Conservation (phyloP, 1,284 basidiomycete species). For the Pseudozyma tsukubaensis region DNA sequence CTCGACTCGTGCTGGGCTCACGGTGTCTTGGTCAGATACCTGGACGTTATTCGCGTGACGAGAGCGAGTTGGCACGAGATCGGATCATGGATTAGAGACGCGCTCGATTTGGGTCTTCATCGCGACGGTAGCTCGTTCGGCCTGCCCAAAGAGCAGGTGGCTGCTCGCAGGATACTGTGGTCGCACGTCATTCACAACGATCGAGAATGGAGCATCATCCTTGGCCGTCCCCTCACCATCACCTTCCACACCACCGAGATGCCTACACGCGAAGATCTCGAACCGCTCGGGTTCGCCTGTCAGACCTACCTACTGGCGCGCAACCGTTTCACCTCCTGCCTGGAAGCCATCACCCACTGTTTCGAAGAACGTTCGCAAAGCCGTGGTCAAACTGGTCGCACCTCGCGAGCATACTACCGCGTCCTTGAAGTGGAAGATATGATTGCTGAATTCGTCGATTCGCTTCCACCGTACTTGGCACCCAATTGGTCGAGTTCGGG, state of each 20-base stretch:
- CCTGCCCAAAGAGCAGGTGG: constrained; percentile 48
- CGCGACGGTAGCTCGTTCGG: constrained; percentile 48
- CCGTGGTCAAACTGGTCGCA: constrained; percentile 29
- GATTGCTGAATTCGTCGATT: constrained; percentile 49
- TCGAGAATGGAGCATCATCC: constrained; percentile 51
- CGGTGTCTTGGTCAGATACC: constrained; percentile 41
- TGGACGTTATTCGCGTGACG: constrained; percentile 50
- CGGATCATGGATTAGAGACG: constrained; percentile 49
- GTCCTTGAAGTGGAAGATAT: constrained; percentile 51
- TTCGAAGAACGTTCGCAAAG: constrained; percentile 43
- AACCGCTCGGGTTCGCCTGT: constrained; percentile 47
- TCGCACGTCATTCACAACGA: constrained; percentile 55
- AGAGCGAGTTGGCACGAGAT: constrained; percentile 52
- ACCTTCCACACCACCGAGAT: constrained; percentile 48
- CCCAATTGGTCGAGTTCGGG: constrained; percentile 38
- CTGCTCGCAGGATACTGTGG: constrained; percentile 43
- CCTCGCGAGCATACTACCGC: constrained; percentile 41
- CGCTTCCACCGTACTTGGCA: constrained; percentile 43
- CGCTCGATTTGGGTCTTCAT: constrained; percentile 45
- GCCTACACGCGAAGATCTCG: constrained; percentile 47
- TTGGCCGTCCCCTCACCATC: constrained; percentile 48
- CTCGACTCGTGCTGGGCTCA: constrained; percentile 54
- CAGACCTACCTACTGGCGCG: constrained; percentile 44
- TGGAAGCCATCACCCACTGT: constrained; percentile 49
- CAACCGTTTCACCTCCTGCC: constrained; percentile 43